Conservation (phyloP, 805 yeast genomes). For the Yarrowia hollandica region DNA sequence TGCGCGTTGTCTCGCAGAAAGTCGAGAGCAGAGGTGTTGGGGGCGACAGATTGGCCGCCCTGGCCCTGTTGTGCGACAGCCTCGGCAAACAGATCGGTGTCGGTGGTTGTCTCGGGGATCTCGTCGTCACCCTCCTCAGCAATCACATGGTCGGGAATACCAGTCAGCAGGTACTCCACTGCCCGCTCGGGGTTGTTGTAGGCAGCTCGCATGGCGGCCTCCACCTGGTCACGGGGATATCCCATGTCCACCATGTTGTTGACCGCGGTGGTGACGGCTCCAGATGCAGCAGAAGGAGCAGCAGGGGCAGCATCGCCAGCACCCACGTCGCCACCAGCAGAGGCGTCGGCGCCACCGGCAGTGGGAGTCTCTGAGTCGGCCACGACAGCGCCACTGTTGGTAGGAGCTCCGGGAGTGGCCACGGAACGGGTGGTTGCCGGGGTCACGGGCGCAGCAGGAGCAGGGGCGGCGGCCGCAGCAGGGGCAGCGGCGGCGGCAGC, state of each 20-base stretch:
- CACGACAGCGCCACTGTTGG: slow-evolving; percentile 2
- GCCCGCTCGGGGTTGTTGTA: slow-evolving; percentile 98
- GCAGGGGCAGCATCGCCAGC: slow-evolving; percentile 35
- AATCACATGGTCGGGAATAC: slow-evolving; percentile 62
- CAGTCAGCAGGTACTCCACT: slow-evolving; percentile 88
- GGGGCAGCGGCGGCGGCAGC: slow-evolving; percentile 35
- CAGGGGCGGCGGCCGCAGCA: slow-evolving; percentile 33
- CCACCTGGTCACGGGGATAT: slow-evolving; percentile 82
- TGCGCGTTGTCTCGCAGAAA: slow-evolving; percentile 41
- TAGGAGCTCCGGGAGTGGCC: slow-evolving; percentile 29
- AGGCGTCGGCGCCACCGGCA: slow-evolving; percentile 43
- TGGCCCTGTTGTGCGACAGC: slow-evolving; percentile 38
- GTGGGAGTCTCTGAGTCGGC: slow-evolving; percentile 2
- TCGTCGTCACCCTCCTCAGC: slow-evolving; percentile 35
- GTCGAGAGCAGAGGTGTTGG: slow-evolving; percentile 45
- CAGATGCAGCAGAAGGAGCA: slow-evolving; percentile 36
- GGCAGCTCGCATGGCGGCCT: slow-evolving; percentile 89
- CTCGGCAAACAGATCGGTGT: slow-evolving; percentile 46
- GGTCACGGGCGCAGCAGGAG: slow-evolving; percentile 38
- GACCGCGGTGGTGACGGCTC: slow-evolving; percentile 48
- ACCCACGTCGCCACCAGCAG: slow-evolving; percentile 31
- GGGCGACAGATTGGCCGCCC: slow-evolving; percentile 47
- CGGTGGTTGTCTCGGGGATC: slow-evolving; percentile 34
- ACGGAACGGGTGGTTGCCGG: slow-evolving; percentile 35
- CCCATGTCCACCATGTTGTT: slow-evolving; percentile 94